Percentiles rank a stretch among this genome's conserved stretches.
Evolutionary conservation across 1,284 basidiomycete species (phyloP).

Genomic region (Boletus mariae): DNA sequence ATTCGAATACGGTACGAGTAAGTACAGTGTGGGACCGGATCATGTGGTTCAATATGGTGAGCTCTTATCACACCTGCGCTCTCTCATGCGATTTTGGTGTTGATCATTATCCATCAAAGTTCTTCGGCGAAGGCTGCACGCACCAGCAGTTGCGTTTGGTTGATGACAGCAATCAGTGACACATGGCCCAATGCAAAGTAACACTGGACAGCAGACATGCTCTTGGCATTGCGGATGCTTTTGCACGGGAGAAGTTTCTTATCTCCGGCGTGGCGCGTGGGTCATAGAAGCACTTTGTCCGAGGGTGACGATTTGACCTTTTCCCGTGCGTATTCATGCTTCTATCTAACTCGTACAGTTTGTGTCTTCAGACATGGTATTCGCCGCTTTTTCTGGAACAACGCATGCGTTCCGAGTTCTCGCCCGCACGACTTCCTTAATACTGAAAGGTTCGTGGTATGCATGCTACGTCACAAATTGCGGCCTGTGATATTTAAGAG

Average conservation of each 20-base stretch:
- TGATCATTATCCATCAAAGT: neutral
- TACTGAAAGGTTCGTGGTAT: neutral
- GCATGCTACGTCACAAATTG: neutral
- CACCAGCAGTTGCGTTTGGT: neutral
- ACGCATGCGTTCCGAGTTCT: neutral
- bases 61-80: neutral
- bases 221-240: neutral
- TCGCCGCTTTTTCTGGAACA: neutral
- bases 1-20: no score
- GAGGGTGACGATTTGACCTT: neutral
- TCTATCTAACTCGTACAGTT: neutral
- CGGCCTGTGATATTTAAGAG: conserved; percentile 1
- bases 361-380: neutral
- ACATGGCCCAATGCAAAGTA: neutral
- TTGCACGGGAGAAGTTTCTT: neutral
- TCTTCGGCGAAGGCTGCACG: neutral
- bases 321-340: neutral
- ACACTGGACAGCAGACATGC: neutral
- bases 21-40: neutral
- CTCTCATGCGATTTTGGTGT: neutral
- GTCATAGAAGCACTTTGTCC: neutral
- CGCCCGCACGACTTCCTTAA: neutral
- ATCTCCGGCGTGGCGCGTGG: conserved; percentile 5
- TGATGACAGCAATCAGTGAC: neutral
- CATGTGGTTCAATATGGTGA: neutral